Conservation (phyloP, 768 basidiomycete genomes). For the Suillus subaureus region DNA sequence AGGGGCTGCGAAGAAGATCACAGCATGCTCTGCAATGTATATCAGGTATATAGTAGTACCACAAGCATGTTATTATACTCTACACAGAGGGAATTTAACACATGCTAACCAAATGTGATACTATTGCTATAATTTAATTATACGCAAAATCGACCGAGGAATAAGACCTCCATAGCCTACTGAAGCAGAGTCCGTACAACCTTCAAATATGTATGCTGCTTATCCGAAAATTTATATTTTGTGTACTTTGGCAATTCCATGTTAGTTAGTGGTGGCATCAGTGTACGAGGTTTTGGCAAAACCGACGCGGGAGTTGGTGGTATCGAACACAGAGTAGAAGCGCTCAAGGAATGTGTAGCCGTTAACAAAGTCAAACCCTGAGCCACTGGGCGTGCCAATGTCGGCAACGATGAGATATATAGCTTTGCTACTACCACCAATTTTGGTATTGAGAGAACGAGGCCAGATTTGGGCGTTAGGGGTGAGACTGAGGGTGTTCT, state of each 20-base stretch:
- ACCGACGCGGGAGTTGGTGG: slow-evolving; percentile 46
- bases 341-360: slow-evolving; percentile 58
- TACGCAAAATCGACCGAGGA: not conserved
- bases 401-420: slow-evolving; percentile 43
- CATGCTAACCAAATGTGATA: not conserved
- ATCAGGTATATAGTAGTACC: not conserved
- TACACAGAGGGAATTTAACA: not conserved
- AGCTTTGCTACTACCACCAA: slow-evolving; percentile 38
- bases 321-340: slow-evolving; percentile 70
- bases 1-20: not conserved
- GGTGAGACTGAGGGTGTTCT: slow-evolving; percentile 40
- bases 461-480: slow-evolving; percentile 49
- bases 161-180: not conserved
- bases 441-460: slow-evolving; percentile 43
- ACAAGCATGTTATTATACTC: not conserved
- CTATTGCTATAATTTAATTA: not conserved
- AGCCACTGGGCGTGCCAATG: slow-evolving; percentile 42
- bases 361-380: slow-evolving; percentile 59
- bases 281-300: slow-evolving; percentile 33
- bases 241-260: not conserved
- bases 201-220: not conserved
- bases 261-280: slow-evolving; percentile 31
- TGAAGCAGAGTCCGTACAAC: not conserved
- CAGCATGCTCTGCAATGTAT: not conserved
- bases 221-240: not conserved